Base-by-base conservation (phyloP, 352 stramenopile species). In the Saprolegnia parasitica region DNA sequence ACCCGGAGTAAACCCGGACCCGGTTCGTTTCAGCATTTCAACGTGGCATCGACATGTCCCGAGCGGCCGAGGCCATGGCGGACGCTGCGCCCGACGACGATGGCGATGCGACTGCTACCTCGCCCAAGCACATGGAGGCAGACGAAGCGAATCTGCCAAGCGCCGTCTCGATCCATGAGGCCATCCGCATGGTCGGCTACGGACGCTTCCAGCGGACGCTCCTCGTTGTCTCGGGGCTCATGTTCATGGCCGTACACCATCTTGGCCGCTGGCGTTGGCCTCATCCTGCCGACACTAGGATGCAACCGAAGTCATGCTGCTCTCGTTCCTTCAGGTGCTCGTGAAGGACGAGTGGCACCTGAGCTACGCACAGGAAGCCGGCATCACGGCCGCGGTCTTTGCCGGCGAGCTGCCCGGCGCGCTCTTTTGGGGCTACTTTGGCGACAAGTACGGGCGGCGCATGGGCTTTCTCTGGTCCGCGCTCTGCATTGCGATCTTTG, bases 381-480 rank as follows among this genome's bases (percentile, higher is more conserved):
- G 63, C 15, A 70, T 70, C 54, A 70, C 63, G 13, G 63, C 63
- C 10, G 63, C 63, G 18, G 63, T 70, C 5, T 70, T 70, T 45
- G 63, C 63, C 5, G 63, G 63, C 10, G 63, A 70, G 24, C 29
- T 70, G 20, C 63, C 63, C n/a, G 63, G 63, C 5, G 63, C 63
- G 32, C 49, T 70, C 21, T 70, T 70, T 56, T 70, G 63, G 63
- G 63, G 63, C 32, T 70, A 61, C 63, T 70, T 70, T 56, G 63
- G 39, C 42, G 63, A 70, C 54, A 60, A 61, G n/a, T 70, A 61
- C 39, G 63, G 63, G 5, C 63, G 63, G 10, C 63, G 63, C 54
- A 37, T 61, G 45, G 63, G 63, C 16, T 70, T 70, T 29, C 54
- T 70, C 18, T 50, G 52, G n/a, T 58, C 39, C n/a, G 54, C 63